Base-by-base conservation (phyloP, 805 yeast species). In the Candida tibetensis region DNA sequence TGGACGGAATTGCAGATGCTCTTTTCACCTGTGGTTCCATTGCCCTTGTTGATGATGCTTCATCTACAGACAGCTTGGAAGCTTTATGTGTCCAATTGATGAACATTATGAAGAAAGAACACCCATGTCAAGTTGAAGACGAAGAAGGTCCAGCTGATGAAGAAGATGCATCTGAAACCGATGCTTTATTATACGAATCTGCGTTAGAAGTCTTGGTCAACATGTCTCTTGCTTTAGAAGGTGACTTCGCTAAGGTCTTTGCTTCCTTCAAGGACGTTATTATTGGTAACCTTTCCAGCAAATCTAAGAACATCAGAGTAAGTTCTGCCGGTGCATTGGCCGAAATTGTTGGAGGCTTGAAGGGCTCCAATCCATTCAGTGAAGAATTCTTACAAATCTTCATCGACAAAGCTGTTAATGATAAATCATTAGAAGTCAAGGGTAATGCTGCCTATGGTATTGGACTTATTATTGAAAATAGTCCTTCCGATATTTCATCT, bases 371-470 rank as follows among this genome's bases (percentile, higher is more conserved):
- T 54, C 86, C 87, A 42, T 82, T 72, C 66, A 64, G 81, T 27
- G 76, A 79, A 46, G 87, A 84, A 47, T 69, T 93, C 55, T 66
- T 88, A 53, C 79, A 81, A 57, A 69, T 82, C 28, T 83, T 93
- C 58, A 69, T 76, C 35, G 73, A 78, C 42, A 81, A 83, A 48
- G 72, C 91, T 44, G 74, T 83, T 40, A 79, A 80, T 55, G 89
- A 85, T 58, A 79, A 79, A 54, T 83, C 93, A 12, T 71, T 85
- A 46, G 95, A 88, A 57, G 97, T 88, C 42, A 84, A 91, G 66
- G 90, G 96, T 52, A 86, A 89, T 52, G 91, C 97, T 36, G 96
- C 97, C 13, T 93, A 88, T 60, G 99, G 98, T 71, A 80, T 86
- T 49, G 99, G 99, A 52, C 64, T 89, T 44, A 64, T 89, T 44